These are phyloP conservation scores for Zizania latifolia DNA, from an alignment of 176 grass and related monocot species.

Conservation along the genomic window DNA sequence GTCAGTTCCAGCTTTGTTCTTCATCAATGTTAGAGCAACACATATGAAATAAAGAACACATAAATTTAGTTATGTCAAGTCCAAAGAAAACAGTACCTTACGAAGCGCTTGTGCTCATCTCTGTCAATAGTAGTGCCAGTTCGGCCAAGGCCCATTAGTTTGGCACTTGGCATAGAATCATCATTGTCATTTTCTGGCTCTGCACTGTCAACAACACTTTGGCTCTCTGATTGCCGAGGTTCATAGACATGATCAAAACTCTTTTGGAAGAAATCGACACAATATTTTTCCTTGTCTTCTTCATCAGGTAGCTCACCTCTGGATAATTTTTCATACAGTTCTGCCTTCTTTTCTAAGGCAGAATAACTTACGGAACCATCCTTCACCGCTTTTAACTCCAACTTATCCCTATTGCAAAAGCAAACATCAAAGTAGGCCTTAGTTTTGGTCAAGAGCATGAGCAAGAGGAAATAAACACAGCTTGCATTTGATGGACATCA, in stretches of 20 bases:
- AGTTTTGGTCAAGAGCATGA: background rate
- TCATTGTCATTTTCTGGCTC: conserved; percentile 50
- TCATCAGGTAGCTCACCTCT: conserved; percentile 77
- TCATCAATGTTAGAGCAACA: background rate
- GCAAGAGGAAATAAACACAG: background rate
- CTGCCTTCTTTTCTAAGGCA: conserved; percentile 84
- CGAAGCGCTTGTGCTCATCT: conserved; percentile 88
- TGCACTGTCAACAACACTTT: conserved; percentile 8
- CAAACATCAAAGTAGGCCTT: conserved; percentile 12
- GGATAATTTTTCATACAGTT: conserved; percentile 80
- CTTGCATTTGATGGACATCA: background rate
- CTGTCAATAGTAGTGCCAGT: conserved; percentile 46
- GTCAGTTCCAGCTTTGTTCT: background rate
- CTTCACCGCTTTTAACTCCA: conserved; percentile 83
- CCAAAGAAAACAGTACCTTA: conserved; percentile 62
- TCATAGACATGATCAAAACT: conserved; percentile 44
- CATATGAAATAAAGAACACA: background rate
- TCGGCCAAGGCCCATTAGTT: conserved; percentile 59
- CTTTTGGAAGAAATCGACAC: conserved; percentile 96
- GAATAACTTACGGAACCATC: conserved; percentile 75
- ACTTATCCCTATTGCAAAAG: conserved; percentile 64
- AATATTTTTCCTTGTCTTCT: conserved; percentile 92
- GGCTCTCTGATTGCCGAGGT: conserved; percentile 36
- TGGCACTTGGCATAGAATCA: conserved; percentile 39
- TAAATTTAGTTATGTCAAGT: background rate